These are phyloP conservation scores for Hypoxylon cercidicola DNA, from an alignment of 495 filamentous ascomycete genomes.

Conservation along the genomic window DNA sequence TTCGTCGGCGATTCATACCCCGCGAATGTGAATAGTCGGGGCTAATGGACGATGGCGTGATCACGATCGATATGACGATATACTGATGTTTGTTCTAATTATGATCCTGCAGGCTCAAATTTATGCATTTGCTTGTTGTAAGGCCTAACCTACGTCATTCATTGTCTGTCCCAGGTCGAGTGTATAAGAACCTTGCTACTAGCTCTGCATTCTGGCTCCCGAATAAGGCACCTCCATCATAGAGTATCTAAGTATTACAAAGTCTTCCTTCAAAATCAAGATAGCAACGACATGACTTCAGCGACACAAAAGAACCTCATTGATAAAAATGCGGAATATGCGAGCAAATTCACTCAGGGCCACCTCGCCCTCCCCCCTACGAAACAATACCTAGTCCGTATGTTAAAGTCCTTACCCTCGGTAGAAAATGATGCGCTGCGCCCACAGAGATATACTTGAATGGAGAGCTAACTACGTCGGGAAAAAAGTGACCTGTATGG, in stretches of 20 bases:
- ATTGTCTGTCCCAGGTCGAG: neutral
- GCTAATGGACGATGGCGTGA: slow-evolving; percentile 30
- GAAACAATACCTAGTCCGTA: slow-evolving; percentile 71
- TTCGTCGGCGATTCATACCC: slow-evolving; percentile 36
- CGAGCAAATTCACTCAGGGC: slow-evolving; percentile 69
- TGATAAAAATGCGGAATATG: slow-evolving; percentile 69
- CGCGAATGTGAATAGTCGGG: slow-evolving; percentile 10
- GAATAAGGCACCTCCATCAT: no score
- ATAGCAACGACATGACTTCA: slow-evolving; percentile 36
- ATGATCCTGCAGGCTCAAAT: neutral
- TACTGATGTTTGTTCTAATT: slow-evolving; percentile 2
- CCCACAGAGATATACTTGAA: neutral
- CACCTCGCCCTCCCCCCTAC: slow-evolving; percentile 76
- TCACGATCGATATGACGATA: slow-evolving; percentile 34
- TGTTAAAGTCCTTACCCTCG: slow-evolving; percentile 19
- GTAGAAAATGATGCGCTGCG: neutral
- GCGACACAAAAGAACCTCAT: slow-evolving; percentile 65
- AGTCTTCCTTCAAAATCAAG: neutral
- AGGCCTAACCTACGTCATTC: slow-evolving; percentile 14
- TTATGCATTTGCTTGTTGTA: neutral
- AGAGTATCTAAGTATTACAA: no score
- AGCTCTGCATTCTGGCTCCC: neutral
- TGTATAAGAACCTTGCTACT: slow-evolving; percentile 18
- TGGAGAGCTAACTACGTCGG: slow-evolving; percentile 16
- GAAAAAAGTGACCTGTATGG: slow-evolving; percentile 75